Conservation (phyloP, 1,284 basidiomycete species). For the Schizophyllum commune region DNA sequence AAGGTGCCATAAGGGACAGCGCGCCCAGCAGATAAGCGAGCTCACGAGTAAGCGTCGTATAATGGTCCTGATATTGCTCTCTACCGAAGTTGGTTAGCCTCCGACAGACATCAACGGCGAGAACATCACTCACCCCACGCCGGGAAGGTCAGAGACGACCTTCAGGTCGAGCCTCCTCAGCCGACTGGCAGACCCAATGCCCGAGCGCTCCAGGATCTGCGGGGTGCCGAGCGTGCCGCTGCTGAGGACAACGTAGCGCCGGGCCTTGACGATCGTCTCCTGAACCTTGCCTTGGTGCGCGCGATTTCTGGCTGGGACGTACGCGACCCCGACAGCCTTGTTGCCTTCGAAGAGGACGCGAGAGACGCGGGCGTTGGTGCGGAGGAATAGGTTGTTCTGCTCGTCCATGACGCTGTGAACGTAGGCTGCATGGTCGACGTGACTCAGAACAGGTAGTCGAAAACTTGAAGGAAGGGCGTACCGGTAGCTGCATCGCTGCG, state of each 20-base stretch:
- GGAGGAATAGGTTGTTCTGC: conserved; percentile 36
- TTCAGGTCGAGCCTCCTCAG: conserved; percentile 51
- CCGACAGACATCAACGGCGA: not conserved
- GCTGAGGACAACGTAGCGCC: conserved; percentile 59
- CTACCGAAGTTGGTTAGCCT: conserved; percentile 20
- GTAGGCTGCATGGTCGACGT: conserved; percentile 1
- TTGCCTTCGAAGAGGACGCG: conserved; percentile 66
- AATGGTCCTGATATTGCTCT: conserved; percentile 69
- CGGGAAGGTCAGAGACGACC: conserved; percentile 60
- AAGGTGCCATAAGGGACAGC: not conserved
- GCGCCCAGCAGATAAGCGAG: not conserved
- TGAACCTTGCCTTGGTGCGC: conserved; percentile 40
- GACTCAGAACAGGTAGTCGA: not conserved
- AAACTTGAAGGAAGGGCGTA: conserved; percentile 15
- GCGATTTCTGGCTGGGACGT: conserved; percentile 57
- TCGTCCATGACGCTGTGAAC: conserved; percentile 27
- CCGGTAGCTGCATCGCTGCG: conserved; percentile 66
- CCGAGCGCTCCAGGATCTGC: conserved; percentile 66
- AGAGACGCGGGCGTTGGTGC: conserved; percentile 57
- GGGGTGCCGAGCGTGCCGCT: conserved; percentile 63
- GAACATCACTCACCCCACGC: conserved; percentile 46
- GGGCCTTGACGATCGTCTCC: conserved; percentile 57
- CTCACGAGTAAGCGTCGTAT: conserved; percentile 58
- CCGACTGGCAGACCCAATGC: conserved; percentile 49
- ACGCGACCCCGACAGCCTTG: conserved; percentile 65